Conservation (phyloP, 2,329 filamentous ascomycete species). For the Ramularia collo-cygni region DNA sequence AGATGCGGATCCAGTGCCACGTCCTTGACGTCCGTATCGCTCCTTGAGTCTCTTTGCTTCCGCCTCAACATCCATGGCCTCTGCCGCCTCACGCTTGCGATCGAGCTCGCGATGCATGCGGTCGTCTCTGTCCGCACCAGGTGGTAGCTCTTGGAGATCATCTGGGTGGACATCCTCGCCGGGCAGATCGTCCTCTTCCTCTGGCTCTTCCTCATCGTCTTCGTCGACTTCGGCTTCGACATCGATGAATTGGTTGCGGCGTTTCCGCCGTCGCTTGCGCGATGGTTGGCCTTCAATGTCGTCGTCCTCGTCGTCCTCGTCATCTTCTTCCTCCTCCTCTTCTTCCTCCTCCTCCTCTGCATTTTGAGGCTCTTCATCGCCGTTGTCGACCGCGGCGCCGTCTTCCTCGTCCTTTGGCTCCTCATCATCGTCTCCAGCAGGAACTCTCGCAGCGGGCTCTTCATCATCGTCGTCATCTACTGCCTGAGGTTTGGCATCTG, state of each 20-base stretch:
- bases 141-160: conserved; percentile 69
- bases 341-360: conserved; percentile 52
- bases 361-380: conserved; percentile 53
- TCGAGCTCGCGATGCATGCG: conserved; percentile 90
- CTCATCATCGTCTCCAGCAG: conserved; percentile 41
- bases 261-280: conserved; percentile 69
- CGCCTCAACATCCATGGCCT: conserved; percentile 87
- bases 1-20: conserved; percentile 61
- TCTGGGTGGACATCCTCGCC: conserved; percentile 84
- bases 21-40: conserved; percentile 71
- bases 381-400: conserved; percentile 43
- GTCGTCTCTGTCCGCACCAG: conserved; percentile 76
- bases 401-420: conserved; percentile 49
- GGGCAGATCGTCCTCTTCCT: conserved; percentile 83
- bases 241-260: conserved; percentile 85
- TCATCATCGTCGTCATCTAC: conserved; percentile 33
- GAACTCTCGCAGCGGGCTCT: conserved; percentile 25
- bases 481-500: conserved; percentile 26
- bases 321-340: conserved; percentile 31
- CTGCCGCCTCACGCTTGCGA: conserved; percentile 77
- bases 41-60: conserved; percentile 81
- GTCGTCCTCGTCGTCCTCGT: conserved; percentile 28
- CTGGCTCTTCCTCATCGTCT: conserved; percentile 78
- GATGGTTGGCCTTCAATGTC: conserved; percentile 56
- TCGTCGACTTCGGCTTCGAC: conserved; percentile 97